Evolutionary conservation across 2,329 filamentous ascomycete species (phyloP).

Genomic region (Scorias spongiosa): DNA sequence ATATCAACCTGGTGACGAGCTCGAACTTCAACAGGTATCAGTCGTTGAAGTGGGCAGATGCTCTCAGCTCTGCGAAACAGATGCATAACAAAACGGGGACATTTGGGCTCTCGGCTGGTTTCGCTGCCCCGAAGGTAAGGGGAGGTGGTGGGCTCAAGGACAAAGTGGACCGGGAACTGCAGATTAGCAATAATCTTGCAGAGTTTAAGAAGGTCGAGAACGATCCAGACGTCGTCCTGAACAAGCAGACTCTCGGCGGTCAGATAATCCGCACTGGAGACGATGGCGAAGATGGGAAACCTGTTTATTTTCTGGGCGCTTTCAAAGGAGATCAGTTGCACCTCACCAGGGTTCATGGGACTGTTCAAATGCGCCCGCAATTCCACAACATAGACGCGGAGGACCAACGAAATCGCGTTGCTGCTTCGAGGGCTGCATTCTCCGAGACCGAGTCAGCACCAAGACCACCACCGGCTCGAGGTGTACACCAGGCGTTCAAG

Average conservation of each 20-base stretch:
- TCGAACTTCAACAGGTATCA: constrained; percentile 70
- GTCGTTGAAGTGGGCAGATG: constrained; percentile 69
- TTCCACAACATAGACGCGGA: constrained; percentile 84
- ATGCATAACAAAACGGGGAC: constrained; percentile 26
- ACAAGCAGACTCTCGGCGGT: constrained; percentile 72
- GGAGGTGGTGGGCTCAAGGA: constrained; percentile 25
- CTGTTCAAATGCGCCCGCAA: constrained; percentile 81
- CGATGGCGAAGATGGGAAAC: constrained; percentile 52
- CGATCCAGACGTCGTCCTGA: constrained; percentile 55
- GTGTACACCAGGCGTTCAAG: constrained; percentile 12
- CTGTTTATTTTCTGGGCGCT: constrained; percentile 77
- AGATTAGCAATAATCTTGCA: constrained; percentile 21
- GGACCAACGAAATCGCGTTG: constrained; percentile 50
- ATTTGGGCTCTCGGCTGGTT: constrained; percentile 32
- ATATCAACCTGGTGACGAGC: constrained; percentile 64
- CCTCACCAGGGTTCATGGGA: constrained; percentile 65
- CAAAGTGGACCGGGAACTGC: constrained; percentile 26
- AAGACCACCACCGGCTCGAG: constrained; percentile 16
- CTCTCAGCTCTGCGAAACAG: constrained; percentile 40
- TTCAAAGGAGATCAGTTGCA: constrained; percentile 77
- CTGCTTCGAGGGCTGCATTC: constrained; percentile 25
- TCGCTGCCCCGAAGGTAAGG: constrained; percentile 18
- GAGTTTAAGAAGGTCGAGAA: constrained; percentile 52
- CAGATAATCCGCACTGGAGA: constrained; percentile 51
- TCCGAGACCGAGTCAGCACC: constrained; percentile 23